Base-by-base conservation (phyloP, 2,329 filamentous ascomycete genomes). In the Alternaria arborescens region DNA sequence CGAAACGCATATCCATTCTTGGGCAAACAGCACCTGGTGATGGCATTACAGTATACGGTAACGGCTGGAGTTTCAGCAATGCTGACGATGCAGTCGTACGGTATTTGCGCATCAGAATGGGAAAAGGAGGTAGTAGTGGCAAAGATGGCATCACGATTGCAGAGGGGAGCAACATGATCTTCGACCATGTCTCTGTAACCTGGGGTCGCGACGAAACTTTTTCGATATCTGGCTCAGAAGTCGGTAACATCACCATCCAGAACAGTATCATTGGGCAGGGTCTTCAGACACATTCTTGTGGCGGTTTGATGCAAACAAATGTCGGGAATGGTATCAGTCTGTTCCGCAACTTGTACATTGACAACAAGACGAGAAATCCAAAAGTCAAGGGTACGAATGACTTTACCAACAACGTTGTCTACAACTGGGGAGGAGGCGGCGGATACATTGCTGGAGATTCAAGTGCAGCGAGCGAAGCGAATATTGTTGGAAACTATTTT, bases 191-290 rank as follows among this genome's bases (percentile, higher is more conserved):
- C 32, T 83, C 80, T 20, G 81, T 83, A 16, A 80, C 82, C 0
- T 87, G 84, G 82, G 85, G 85, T n/a, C 82, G 83, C 11, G 84
- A 86, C 59, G 85, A 87, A 72, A 86, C 82, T 1, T 86, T 85
- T 64, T 82, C 80, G 12, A 85, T 86, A 67, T 84, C 76, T 22
- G 84, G 83, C 0, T 77, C 77, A 1, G 80, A 79, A 1, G 75
- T 76, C 16, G 62, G 65, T 0, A 85, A 85, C 55, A 80, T 86
- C 46, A 85, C 84, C 1, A 80, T 86, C 16, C 81, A 84, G 59
- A 80, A 86, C 66, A 82, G 78, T 34, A 86, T 86, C 65, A 85
- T 87, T 55, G 82, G 79, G 0, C 84, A 86, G 65, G 84, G 85
- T 0, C 77, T 87, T 1, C 79, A 84, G 61, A 84, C 84, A 1